Conservation (phyloP, 2,329 filamentous ascomycete species). For the Beauveria medogensis region DNA sequence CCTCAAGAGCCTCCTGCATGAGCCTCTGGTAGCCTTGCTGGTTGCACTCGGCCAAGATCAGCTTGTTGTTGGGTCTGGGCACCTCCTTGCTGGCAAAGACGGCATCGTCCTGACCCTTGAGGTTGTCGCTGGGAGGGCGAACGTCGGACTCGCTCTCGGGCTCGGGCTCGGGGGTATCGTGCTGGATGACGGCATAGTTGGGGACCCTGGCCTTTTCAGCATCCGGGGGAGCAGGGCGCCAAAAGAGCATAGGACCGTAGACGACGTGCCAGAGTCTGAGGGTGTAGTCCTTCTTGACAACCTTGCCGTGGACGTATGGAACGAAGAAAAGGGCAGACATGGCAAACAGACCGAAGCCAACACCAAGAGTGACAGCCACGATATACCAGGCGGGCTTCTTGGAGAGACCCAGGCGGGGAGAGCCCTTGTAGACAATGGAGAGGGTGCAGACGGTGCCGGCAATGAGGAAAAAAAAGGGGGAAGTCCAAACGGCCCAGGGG, state of each 20-base stretch:
- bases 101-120: slow-evolving; percentile 19
- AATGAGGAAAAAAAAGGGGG: slow-evolving; percentile 71
- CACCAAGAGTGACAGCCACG: slow-evolving; percentile 56
- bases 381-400: slow-evolving; percentile 63
- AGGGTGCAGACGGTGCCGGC: slow-evolving; percentile 67
- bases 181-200: slow-evolving; percentile 70
- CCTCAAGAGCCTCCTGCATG: slow-evolving; percentile 45
- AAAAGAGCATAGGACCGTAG: slow-evolving; percentile 56
- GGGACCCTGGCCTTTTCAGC: slow-evolving; percentile 53
- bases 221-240: slow-evolving; percentile 45
- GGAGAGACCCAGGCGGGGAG: slow-evolving; percentile 55
- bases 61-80: slow-evolving; percentile 30
- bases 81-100: slow-evolving; percentile 26
- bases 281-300: slow-evolving; percentile 60
- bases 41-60: slow-evolving; percentile 38
- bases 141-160: slow-evolving; percentile 14
- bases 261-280: slow-evolving; percentile 57
- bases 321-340: slow-evolving; percentile 65
- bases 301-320: slow-evolving; percentile 56
- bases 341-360: slow-evolving; percentile 49
- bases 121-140: slow-evolving; percentile 14
- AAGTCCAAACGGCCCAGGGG: slow-evolving; percentile 63
- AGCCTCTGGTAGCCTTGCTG: slow-evolving; percentile 54
- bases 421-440: slow-evolving; percentile 75
- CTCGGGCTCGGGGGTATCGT: slow-evolving; percentile 39